Evolutionary conservation across 768 basidiomycete genomes (phyloP).

Genomic region (Calocera viscosa): DNA sequence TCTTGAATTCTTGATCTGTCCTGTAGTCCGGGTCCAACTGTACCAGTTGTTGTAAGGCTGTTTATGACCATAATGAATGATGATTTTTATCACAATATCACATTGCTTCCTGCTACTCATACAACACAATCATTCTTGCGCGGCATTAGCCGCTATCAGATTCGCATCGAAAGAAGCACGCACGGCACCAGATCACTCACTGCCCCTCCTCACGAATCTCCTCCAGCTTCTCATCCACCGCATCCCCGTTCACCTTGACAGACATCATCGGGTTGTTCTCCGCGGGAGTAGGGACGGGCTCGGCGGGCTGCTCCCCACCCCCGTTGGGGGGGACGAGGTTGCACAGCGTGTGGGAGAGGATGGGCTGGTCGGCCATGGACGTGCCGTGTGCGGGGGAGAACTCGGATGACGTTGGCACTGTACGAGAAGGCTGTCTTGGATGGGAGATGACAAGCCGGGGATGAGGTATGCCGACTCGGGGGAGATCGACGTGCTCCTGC

Average conservation of each 20-base stretch:
- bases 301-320: not conserved
- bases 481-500: too few relatives aligned
- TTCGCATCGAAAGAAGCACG: too few relatives aligned
- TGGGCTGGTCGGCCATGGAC: not conserved
- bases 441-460: too few relatives aligned
- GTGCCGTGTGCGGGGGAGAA: not conserved
- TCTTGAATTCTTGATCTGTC: not conserved
- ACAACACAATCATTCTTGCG: not conserved
- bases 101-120: not conserved
- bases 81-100: too few relatives aligned
- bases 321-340: not conserved
- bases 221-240: constrained; percentile 1
- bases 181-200: not conserved
- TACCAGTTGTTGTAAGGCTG: not conserved
- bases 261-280: not conserved
- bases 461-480: too few relatives aligned
- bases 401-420: too few relatives aligned
- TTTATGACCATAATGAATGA: not conserved
- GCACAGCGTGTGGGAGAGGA: not conserved
- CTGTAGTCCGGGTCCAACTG: constrained; percentile 7
- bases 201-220: not conserved
- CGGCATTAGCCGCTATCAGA: not conserved
- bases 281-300: not conserved
- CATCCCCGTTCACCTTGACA: not conserved
- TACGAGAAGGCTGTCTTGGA: too few relatives aligned